A percentile compares a stretch with the other conserved stretches of the same genome.
phyloP scores from a whole-genome alignment of 1,284 basidiomycete species.

The Fereydounia khargensis region DNA sequence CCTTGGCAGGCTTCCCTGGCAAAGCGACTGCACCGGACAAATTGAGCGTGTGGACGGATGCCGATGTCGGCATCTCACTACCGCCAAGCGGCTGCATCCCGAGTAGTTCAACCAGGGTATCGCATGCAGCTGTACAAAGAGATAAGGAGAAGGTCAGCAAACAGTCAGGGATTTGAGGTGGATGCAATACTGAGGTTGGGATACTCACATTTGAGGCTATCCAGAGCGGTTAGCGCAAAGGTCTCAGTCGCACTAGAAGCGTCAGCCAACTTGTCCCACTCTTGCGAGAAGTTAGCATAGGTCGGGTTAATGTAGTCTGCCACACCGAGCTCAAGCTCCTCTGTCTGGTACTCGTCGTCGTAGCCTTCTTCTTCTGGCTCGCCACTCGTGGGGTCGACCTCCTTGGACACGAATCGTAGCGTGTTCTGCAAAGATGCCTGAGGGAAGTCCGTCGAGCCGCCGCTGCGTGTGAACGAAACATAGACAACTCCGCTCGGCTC shows the following conservation, averaged over 20 bases:
- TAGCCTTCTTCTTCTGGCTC: slow-evolving; percentile 97
- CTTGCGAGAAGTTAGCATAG: slow-evolving; percentile 83
- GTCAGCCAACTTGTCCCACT: slow-evolving; percentile 83
- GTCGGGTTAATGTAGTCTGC: slow-evolving; percentile 89
- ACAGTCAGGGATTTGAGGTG: slow-evolving; percentile 11
- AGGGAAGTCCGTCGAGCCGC: slow-evolving; percentile 71
- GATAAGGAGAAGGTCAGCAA: slow-evolving; percentile 5
- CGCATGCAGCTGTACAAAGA: slow-evolving; percentile 79
- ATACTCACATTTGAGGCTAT: slow-evolving; percentile 78
- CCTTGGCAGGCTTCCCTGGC: slow-evolving; percentile 79
- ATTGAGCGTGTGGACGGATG: slow-evolving; percentile 89
- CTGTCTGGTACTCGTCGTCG: slow-evolving; percentile 95
- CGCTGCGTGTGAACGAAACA: slow-evolving; percentile 84
- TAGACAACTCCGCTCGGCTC: slow-evolving; percentile 81
- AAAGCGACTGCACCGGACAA: slow-evolving; percentile 81
- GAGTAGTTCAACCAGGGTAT: slow-evolving; percentile 87
- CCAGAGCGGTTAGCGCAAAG: slow-evolving; percentile 87
- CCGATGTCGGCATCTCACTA: slow-evolving; percentile 62
- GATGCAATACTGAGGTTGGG: no score
- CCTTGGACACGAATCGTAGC: slow-evolving; percentile 96
- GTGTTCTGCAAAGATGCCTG: slow-evolving; percentile 83
- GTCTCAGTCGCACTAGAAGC: slow-evolving; percentile 72
- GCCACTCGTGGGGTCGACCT: slow-evolving; percentile 92
- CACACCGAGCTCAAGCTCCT: slow-evolving; percentile 88
- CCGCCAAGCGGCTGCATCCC: slow-evolving; percentile 90